Evolutionary conservation across 1,284 basidiomycete genomes (phyloP).

Genomic region (Mrakiaceae sp.): DNA sequence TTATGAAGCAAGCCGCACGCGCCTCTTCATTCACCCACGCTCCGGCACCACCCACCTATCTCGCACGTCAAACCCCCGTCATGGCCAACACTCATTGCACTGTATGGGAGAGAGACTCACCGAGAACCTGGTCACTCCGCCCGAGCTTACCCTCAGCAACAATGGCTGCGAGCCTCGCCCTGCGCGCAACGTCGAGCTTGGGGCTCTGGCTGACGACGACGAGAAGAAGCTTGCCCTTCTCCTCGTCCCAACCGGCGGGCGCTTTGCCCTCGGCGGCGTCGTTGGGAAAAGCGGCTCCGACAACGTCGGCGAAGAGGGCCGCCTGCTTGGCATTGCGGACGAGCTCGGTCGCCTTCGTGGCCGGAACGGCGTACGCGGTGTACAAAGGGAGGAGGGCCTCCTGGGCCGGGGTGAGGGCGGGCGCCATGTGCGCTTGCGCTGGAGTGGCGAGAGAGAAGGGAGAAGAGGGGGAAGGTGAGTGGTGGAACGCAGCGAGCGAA

Average conservation of each 20-base stretch:
- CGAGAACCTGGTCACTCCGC: conserved; percentile 74
- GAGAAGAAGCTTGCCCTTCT: conserved; percentile 62
- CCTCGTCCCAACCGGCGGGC: conserved; percentile 54
- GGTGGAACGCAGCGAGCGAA: no score
- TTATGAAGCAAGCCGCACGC: no score
- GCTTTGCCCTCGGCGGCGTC: conserved; percentile 40
- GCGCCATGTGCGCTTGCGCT: no score
- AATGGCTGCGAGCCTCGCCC: conserved; percentile 20
- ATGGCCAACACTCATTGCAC: no score
- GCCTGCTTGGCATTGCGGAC: conserved; percentile 68
- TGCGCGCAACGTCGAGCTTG: conserved; percentile 53
- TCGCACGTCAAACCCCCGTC: no score
- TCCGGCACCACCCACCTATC: no score
- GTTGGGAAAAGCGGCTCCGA: conserved; percentile 35
- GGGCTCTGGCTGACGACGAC: conserved; percentile 54
- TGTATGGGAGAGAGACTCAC: conserved; percentile 38
- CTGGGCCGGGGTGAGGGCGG: conserved; percentile 29
- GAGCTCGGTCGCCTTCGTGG: conserved; percentile 70
- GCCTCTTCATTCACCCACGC: no score
- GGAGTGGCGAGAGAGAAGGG: no score
- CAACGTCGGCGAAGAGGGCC: conserved; percentile 55
- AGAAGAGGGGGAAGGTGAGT: no score
- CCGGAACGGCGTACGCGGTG: conserved; percentile 64
- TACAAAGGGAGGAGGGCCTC: conserved; percentile 46
- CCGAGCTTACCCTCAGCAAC: conserved; percentile 64